Evolutionary conservation across 2,329 filamentous ascomycete genomes (phyloP).

Genomic region (Albophoma yamanashiensis): DNA sequence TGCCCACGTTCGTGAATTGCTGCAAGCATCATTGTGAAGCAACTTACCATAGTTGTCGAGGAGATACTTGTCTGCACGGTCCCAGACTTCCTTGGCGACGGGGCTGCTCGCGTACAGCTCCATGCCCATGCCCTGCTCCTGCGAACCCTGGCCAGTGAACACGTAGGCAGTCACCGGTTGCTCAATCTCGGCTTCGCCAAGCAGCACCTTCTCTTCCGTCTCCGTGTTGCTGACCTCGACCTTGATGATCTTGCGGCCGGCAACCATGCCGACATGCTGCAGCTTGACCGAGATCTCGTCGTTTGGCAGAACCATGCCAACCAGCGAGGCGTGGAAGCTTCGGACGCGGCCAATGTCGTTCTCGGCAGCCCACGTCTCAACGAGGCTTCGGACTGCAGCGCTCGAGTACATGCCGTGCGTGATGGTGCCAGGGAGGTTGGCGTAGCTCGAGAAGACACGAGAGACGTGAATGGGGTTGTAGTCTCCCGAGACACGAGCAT

Average conservation of each 20-base stretch:
- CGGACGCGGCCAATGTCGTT: conserved; percentile 96
- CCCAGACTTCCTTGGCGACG: conserved; percentile 96
- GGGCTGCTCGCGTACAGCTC: conserved; percentile 89
- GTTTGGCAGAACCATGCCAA: conserved; percentile 98
- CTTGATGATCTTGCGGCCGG: conserved; percentile 98
- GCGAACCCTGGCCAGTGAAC: conserved; percentile 95
- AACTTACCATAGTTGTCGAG: conserved; percentile 90
- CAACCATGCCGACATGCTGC: conserved; percentile 95
- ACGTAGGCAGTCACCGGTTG: conserved; percentile 95
- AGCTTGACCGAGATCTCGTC: conserved; percentile 92
- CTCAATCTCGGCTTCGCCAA: conserved; percentile 94
- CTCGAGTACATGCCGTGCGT: conserved; percentile 99
- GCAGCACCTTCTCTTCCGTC: conserved; percentile 89
- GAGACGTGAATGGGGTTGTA: conserved; percentile 99
- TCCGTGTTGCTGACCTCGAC: conserved; percentile 94
- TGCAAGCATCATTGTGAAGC: background rate
- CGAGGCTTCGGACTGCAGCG: conserved; percentile 86
- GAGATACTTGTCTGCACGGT: conserved; percentile 93
- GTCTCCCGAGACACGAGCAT: conserved; percentile 93
- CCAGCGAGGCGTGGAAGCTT: conserved; percentile 91
- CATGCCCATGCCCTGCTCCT: conserved; percentile 99
- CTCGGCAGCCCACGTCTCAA: conserved; percentile 98
- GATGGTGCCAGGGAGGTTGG: conserved; percentile 90
- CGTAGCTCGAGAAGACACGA: conserved; percentile 90
- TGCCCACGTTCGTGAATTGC: background rate